A percentile compares a stretch with the other conserved stretches of the same genome.
phyloP scores from a whole-genome alignment of 169 alveolate genomes.

The Cryptosporidium tyzzeri region DNA sequence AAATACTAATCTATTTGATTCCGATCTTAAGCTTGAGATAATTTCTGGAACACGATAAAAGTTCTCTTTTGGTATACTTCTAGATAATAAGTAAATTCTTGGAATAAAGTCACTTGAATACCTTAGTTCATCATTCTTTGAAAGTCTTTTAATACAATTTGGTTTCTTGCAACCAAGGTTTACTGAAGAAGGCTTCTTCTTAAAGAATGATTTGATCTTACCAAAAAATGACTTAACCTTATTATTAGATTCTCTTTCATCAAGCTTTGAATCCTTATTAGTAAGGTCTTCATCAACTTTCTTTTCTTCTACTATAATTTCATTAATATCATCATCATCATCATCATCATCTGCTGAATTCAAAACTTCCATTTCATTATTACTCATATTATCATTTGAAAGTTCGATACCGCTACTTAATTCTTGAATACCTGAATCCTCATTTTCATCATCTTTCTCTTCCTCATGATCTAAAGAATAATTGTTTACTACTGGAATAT shows the following conservation, averaged over 20 bases:
- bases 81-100: constrained; percentile 24
- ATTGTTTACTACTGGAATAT: background rate
- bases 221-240: constrained; percentile 7
- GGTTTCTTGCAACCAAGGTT: background rate
- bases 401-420: background rate
- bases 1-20: constrained; percentile 35
- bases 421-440: background rate
- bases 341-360: background rate
- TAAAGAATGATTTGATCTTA: constrained; percentile 24
- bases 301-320: background rate
- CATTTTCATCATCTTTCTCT: background rate
- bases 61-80: constrained; percentile 30
- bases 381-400: constrained; percentile 2
- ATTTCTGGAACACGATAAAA: constrained; percentile 37
- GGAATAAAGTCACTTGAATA: constrained; percentile 53
- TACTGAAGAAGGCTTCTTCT: constrained; percentile 10
- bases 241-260: background rate
- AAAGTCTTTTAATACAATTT: constrained; percentile 7
- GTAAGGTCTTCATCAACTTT: background rate
- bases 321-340: background rate
- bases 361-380: background rate
- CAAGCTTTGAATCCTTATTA: background rate
- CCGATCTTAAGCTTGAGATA: constrained; percentile 40
- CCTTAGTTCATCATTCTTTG: constrained; percentile 25
- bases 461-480: background rate